Percentiles rank a stretch among this genome's conserved stretches.
Evolutionary conservation across 495 filamentous ascomycete genomes (phyloP).

Genomic region (Neurospora sp.): DNA sequence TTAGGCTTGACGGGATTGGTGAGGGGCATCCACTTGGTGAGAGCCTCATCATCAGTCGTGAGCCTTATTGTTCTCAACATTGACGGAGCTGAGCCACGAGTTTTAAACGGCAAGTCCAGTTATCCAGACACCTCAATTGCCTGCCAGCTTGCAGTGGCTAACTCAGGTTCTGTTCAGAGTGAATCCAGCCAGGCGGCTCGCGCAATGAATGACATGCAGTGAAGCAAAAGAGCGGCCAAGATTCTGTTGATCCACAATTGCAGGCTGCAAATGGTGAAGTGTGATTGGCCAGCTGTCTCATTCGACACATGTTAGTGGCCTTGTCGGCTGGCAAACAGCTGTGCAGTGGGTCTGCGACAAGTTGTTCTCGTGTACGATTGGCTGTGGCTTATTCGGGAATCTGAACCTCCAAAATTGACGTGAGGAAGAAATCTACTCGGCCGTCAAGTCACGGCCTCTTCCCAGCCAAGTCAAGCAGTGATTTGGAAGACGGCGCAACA

Average conservation of each 20-base stretch:
- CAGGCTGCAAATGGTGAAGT: neutral
- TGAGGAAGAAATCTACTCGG: conserved; percentile 26
- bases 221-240: neutral
- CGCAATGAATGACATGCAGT: neutral
- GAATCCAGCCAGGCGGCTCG: neutral
- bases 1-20: neutral
- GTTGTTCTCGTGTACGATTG: conserved; percentile 5
- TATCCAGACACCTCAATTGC: neutral
- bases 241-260: neutral
- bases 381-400: conserved; percentile 23
- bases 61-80: neutral
- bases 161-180: neutral
- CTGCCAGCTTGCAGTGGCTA: neutral
- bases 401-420: conserved; percentile 23
- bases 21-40: neutral
- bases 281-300: neutral
- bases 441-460: neutral
- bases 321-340: conserved; percentile 14
- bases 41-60: neutral
- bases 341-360: conserved; percentile 12
- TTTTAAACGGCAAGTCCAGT: neutral
- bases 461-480: neutral
- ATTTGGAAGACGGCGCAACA: neutral
- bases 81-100: neutral
- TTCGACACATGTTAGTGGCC: neutral